Evolutionary conservation across 352 stramenopile species (phyloP).

Genomic region (Nothophytophthora sp.): DNA sequence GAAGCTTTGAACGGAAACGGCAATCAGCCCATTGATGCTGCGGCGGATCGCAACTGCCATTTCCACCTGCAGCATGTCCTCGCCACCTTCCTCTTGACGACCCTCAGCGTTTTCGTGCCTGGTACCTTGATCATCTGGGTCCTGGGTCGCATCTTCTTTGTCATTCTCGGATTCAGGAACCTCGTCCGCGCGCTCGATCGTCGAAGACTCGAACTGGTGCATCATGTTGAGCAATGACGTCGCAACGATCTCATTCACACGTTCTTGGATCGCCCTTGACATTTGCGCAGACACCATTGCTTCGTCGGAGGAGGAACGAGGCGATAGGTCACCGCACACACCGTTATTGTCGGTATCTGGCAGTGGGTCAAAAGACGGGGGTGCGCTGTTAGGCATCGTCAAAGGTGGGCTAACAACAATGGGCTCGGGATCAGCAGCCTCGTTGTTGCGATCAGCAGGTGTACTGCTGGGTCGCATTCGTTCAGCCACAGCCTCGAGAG

Average conservation of each 20-base stretch:
- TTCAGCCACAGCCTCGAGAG: conserved; percentile 22
- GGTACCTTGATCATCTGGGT: neutral
- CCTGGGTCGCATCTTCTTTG: conserved; percentile 5
- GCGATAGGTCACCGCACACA: conserved; percentile 1
- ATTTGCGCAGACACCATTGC: conserved; percentile 33
- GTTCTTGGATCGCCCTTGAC: conserved; percentile 38
- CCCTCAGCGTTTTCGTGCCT: neutral
- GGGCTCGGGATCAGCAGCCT: neutral
- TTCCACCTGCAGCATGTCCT: conserved; percentile 14
- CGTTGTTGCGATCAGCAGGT: neutral
- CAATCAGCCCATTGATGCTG: conserved; percentile 22
- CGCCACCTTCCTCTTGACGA: neutral
- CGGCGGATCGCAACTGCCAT: conserved; percentile 12
- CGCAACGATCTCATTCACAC: conserved; percentile 34
- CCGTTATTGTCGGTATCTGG: conserved; percentile 12
- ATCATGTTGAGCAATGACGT: conserved; percentile 33
- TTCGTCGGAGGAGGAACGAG: neutral
- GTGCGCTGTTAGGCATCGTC: neutral
- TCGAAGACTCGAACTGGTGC: conserved; percentile 11
- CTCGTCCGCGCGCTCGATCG: neutral
- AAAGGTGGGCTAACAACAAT: neutral
- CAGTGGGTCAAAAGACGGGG: conserved; percentile 2
- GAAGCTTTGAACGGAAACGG: conserved; percentile 19
- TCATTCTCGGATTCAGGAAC: conserved; percentile 1
- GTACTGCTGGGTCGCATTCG: conserved; percentile 12